Base-by-base conservation (phyloP, 1,284 basidiomycete genomes). In the Cryptococcus sp. region DNA sequence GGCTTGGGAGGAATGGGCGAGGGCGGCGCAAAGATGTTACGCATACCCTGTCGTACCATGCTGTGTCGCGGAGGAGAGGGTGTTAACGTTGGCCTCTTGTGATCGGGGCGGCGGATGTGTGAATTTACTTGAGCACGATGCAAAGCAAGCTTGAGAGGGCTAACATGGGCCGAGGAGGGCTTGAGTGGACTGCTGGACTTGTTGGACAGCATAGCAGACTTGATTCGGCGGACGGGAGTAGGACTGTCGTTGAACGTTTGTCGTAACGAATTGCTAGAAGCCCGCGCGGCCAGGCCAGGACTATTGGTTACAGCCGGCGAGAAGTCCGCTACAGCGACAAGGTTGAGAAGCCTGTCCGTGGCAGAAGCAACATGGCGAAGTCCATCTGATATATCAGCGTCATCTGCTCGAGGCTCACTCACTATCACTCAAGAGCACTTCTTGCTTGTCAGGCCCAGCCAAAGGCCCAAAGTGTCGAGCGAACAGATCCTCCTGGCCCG, bases 1-100 rank as follows among this genome's bases (percentile, higher is more conserved):
- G 38, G 38, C 37, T 54, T 55, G 40, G 50, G 46, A 20, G 52
- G 40, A 20, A 53, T 54, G 15, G 72, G 68, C 3, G 70, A 68
- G n/a, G 71, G 62, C 13, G 70, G 68, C 4, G 72, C 68, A 40
- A 76, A 71, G 22, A 72, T 62, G 55, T 72, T 72, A 20, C 68
- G 66, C 64, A 73, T 67, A 6, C 71, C 71, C 53, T 66, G 63
- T 22, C 65, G 58, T 5, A 76, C 69, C 53, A 75, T 44, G 51
- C 68, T 69, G 20, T 60, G 60, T 25, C 54, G 52, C 3, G 54
- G 57, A 6, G 65, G 63, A 29, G 58, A 61, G 7, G 52, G 41
- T 19, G 52, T 34, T 13, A 13, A 34, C 5, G 29, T 13, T 34
- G 29, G 3, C 8, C 8, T 2, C 29, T 34, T 13, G 29, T 34